Base-by-base conservation (phyloP, 768 basidiomycete species). In the Lactarius akahatsu region DNA sequence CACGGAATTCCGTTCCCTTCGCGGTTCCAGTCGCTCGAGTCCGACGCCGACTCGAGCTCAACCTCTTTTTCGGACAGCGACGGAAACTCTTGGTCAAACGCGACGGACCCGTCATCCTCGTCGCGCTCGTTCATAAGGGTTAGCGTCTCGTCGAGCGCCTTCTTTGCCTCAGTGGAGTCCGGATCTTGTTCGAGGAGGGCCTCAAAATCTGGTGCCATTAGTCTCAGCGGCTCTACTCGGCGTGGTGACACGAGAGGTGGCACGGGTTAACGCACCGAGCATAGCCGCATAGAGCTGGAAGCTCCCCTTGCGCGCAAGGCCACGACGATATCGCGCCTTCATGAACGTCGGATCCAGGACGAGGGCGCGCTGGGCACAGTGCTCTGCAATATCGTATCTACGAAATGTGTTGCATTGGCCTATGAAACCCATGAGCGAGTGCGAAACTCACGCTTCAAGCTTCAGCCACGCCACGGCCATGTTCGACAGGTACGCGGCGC, bases 21-120 rank as follows among this genome's bases (percentile, higher is more conserved):
- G 65, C 85, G 85, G 45, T 77, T 75, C 66, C 78, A 85, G 69
- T 86, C 85, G 59, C 82, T 84, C 13, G 83, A 83, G 72, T 86
- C 85, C 0, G 82, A 84, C 10, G 79, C 76, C 1, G 79, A 79
- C 9, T 77, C 80, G 56, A 79, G 72, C 32, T 80, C 80, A 5
- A 76, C 64, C 7, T 75, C 70, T 3, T 77, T 75, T 3, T 78
- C 79, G 1, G 74, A 71, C 13, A 64, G 59, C 6, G 28, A 20
- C 11, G 75, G 74, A 0, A 57, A 58, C 41, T 72, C 70, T 1
- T 72, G 62, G 1, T 74, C 73, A 0, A 69, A 45, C 8, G 10
- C 55, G 4, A 56, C 57, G 15, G 69, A 57, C 20, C 23, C 70
- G 1, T 18, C 62, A 45, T 23, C 66, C 1, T 55, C 58, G 59